Evolutionary conservation across 164 flowering plant genomes (phyloP).

Genomic region (Chimonanthus salicifolius): DNA sequence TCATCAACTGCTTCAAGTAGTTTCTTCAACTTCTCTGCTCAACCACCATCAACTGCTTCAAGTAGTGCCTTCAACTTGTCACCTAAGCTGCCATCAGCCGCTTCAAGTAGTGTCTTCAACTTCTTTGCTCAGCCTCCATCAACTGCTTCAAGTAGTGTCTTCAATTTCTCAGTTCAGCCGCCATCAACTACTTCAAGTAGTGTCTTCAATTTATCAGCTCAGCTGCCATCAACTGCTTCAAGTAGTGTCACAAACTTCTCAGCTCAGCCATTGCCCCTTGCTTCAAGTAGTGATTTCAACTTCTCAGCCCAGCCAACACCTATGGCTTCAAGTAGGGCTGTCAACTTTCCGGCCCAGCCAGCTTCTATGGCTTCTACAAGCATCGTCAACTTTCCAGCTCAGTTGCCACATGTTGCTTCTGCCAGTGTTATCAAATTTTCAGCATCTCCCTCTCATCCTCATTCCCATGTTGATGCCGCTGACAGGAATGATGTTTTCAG

Average conservation of each 20-base stretch:
- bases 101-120: neutral
- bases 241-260: neutral
- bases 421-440: neutral
- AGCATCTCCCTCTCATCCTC: conserved; percentile 2
- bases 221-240: neutral
- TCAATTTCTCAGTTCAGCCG: neutral
- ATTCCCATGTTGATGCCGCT: neutral
- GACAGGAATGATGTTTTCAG: neutral
- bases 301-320: neutral
- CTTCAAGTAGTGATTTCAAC: neutral
- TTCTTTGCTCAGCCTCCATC: neutral
- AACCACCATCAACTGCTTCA: conserved; percentile 1
- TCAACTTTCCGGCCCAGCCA: neutral
- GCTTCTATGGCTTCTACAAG: neutral
- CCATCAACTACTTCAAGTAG: neutral
- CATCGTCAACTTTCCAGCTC: neutral
- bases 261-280: neutral
- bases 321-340: neutral
- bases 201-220: neutral
- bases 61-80: neutral
- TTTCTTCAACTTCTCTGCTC: neutral
- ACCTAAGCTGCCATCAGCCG: neutral
- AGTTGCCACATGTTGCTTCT: conserved; percentile 1
- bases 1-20: neutral
- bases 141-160: neutral